These are phyloP conservation scores for Mrakia blollopis DNA, from an alignment of 768 basidiomycete species.

Conservation along the genomic window DNA sequence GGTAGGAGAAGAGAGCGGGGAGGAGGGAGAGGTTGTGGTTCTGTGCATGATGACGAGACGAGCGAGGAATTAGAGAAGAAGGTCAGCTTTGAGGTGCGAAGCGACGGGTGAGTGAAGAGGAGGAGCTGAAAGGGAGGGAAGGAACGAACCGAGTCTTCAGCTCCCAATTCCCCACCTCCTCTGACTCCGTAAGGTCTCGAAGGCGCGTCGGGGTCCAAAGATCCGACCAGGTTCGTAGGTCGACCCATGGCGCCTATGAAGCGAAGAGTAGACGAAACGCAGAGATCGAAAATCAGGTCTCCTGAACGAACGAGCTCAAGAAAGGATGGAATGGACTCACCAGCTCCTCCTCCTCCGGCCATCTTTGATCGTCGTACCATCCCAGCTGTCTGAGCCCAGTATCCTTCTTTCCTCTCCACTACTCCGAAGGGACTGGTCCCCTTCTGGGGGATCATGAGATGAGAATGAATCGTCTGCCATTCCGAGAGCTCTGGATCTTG, in stretches of 20 bases:
- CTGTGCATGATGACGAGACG: constrained; percentile 35
- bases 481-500: constrained; percentile 65
- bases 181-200: constrained; percentile 54
- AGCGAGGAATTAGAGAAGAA: neutral
- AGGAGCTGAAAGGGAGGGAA: neutral
- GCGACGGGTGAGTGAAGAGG: neutral
- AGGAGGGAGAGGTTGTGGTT: constrained; percentile 36
- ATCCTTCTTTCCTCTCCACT: constrained; percentile 20
- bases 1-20: constrained; percentile 32
- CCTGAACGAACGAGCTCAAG: no score
- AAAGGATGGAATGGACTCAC: no score
- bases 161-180: constrained; percentile 51
- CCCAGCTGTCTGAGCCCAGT: constrained; percentile 15
- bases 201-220: constrained; percentile 77
- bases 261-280: no score
- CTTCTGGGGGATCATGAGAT: neutral
- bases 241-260: constrained; percentile 47
- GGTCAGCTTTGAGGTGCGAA: neutral
- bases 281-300: neutral
- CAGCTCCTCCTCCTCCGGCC: constrained; percentile 37
- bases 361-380: constrained; percentile 61
- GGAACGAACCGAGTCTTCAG: constrained; percentile 64
- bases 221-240: constrained; percentile 55
- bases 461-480: constrained; percentile 46
- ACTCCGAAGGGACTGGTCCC: constrained; percentile 10